These are phyloP conservation scores for Podila horticola DNA, from an alignment of 192 early-diverging fungal genomes.

Conservation along the genomic window DNA sequence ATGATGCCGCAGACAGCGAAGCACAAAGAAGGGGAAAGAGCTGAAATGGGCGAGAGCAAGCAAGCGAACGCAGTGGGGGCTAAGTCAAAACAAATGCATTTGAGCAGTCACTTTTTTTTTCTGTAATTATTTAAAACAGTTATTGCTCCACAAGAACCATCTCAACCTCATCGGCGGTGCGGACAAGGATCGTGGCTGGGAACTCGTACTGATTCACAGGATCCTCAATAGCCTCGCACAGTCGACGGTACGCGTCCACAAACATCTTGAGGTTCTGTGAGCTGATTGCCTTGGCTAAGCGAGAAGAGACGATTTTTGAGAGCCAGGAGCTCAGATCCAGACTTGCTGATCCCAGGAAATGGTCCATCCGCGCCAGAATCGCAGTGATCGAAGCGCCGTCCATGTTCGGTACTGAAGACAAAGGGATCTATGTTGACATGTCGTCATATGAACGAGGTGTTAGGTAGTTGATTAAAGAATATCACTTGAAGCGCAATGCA, in stretches of 20 bases:
- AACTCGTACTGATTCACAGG: slow-evolving; percentile 70
- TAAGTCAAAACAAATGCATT: slow-evolving; percentile 9
- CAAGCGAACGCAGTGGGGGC: background rate
- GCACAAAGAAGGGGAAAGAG: slow-evolving; percentile 1
- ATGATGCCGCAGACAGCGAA: background rate
- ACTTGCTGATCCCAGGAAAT: slow-evolving; percentile 68
- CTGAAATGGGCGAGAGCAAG: background rate
- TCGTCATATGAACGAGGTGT: background rate
- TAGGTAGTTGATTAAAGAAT: background rate
- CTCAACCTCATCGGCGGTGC: slow-evolving; percentile 81
- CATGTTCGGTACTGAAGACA: slow-evolving; percentile 62
- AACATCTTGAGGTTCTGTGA: slow-evolving; percentile 65
- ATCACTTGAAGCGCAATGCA: background rate
- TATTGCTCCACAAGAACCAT: slow-evolving; percentile 62
- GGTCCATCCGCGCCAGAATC: slow-evolving; percentile 71
- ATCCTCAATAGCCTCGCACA: slow-evolving; percentile 66
- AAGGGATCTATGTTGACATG: slow-evolving; percentile 57
- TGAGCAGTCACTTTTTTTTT: background rate
- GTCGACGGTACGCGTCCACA: slow-evolving; percentile 66
- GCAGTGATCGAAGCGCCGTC: slow-evolving; percentile 60
- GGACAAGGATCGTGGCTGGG: slow-evolving; percentile 66
- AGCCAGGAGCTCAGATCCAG: slow-evolving; percentile 67
- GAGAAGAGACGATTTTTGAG: slow-evolving; percentile 55
- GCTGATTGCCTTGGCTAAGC: slow-evolving; percentile 63
- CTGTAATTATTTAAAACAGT: background rate